Percentiles rank a stretch among this genome's conserved stretches.
These are phyloP conservation scores for Syncephalastrum racemosum DNA, from an alignment of 371 early-diverging fungal species.

Conservation along the genomic window DNA sequence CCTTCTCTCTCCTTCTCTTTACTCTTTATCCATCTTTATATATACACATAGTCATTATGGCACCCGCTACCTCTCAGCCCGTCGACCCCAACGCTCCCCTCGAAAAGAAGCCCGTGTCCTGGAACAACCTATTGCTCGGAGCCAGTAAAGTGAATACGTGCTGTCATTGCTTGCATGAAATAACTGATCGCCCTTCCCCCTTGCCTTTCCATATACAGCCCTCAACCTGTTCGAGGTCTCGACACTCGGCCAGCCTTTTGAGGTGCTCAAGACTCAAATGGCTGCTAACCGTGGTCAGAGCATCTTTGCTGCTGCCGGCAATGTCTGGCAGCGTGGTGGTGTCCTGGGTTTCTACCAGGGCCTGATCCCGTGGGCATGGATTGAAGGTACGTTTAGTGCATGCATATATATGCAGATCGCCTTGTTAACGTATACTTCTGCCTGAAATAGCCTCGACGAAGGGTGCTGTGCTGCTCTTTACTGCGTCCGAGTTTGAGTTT, in stretches of 20 bases:
- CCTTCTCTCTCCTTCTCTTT: conserved; percentile 2
- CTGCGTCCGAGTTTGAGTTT: conserved; percentile 93
- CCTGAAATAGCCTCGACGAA: conserved; percentile 72
- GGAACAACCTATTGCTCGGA: conserved; percentile 61
- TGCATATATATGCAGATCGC: neutral
- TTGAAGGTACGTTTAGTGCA: conserved; percentile 51
- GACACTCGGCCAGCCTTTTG: conserved; percentile 89
- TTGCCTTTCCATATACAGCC: conserved; percentile 17
- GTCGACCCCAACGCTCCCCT: conserved; percentile 41
- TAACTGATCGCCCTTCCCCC: too few relatives aligned
- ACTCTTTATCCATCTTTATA: conserved; percentile 5
- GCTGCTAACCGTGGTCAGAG: conserved; percentile 84
- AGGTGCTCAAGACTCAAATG: conserved; percentile 88
- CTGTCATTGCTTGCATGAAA: too few relatives aligned
- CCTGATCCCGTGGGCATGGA: conserved; percentile 89
- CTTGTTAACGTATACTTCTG: too few relatives aligned
- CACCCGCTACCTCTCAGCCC: conserved; percentile 20
- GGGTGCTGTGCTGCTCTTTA: conserved; percentile 93
- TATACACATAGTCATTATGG: conserved; percentile 14
- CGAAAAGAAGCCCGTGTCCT: conserved; percentile 65
- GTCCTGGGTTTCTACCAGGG: conserved; percentile 84
- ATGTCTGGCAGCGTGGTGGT: conserved; percentile 79
- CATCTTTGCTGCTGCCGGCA: conserved; percentile 57
- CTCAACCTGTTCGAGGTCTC: conserved; percentile 85
- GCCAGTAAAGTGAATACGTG: conserved; percentile 27